Base-by-base conservation (phyloP, 306 rosid species). In the Acacia melanoxylon region DNA sequence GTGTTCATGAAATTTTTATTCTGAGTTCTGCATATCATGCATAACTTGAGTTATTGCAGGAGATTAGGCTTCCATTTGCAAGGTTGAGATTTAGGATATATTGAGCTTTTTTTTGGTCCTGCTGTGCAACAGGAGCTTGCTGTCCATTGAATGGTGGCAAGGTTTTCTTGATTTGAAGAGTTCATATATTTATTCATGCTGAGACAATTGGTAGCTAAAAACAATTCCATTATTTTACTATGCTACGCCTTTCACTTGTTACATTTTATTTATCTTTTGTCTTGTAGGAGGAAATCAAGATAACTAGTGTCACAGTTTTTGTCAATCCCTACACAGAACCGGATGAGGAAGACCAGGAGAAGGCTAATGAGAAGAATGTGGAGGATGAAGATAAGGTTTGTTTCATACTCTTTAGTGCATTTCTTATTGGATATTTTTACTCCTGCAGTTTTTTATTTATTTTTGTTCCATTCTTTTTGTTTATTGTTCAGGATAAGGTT, bases 211-310 rank as follows among this genome's bases (percentile, higher is more conserved):
- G 66, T 19, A 40, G 77, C 73, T 79, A 31, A 48, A 71, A 54
- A 54, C 72, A 29, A 54, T 63, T 51, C 76, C 19, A 58, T 71
- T 52, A 75, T 75, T 66, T 12, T 45, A 44, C 58, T 44, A 35
- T 76, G 63, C 35, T 52, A 76, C 52, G 45, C 68, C 48, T 51
- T 49, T 75, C 52, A 54, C 35, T 77, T 52, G 72, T 80, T 46
- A 80, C 61, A 63, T 72, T 78, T 56, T 51, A 42, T 71, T 33
- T n/a, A 6, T 80, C 24, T 66, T 79, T 33, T 74, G 49, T 67
- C 75, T 67, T 83, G 84, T 90, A 96, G 99, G 99, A 96, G 81
- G 99, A 96, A 81, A 92, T 95, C 85, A 93, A 96, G 89, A 93
- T 96, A 82, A 92, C 90, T 45, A 80, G 88, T 77, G 90, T 93